These are phyloP conservation scores for Neophaeococcomyces mojaviensis DNA, from an alignment of 2,329 filamentous ascomycete species.

Conservation along the genomic window DNA sequence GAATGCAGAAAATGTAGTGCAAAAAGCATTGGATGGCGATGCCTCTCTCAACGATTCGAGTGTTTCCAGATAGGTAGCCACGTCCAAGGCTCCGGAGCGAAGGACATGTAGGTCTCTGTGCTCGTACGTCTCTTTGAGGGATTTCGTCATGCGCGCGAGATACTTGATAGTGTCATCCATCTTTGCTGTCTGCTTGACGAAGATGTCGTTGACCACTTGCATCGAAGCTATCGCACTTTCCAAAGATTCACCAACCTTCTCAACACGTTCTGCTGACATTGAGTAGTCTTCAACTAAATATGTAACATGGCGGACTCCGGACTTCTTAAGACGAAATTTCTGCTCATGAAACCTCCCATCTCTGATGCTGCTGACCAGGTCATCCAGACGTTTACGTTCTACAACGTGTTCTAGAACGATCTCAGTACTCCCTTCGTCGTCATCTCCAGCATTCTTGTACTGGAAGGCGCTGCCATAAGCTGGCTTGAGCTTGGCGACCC, in stretches of 20 bases:
- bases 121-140: conserved; percentile 58
- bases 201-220: conserved; percentile 71
- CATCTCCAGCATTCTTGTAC: conserved; percentile 17
- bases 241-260: conserved; percentile 59
- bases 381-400: conserved; percentile 72
- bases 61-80: conserved; percentile 58
- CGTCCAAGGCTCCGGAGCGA: conserved; percentile 30
- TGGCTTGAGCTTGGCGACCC: conserved; percentile 67
- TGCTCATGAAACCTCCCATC: conserved; percentile 78
- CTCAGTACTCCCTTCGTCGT: conserved; percentile 52
- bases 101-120: conserved; percentile 18
- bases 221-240: conserved; percentile 67
- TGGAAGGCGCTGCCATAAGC: conserved; percentile 46
- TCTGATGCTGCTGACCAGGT: conserved; percentile 71
- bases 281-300: conserved; percentile 71
- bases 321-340: conserved; percentile 68
- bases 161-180: conserved; percentile 74
- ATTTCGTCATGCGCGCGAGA: conserved; percentile 61
- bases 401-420: conserved; percentile 73
- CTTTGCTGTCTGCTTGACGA: conserved; percentile 66
- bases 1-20: conserved; percentile 63
- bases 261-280: conserved; percentile 47
- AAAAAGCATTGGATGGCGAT: conserved; percentile 52
- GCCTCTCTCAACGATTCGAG: conserved; percentile 52
- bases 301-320: conserved; percentile 66